Conservation (phyloP, 1,139 yeast species). For the Blastobotrys apis region DNA sequence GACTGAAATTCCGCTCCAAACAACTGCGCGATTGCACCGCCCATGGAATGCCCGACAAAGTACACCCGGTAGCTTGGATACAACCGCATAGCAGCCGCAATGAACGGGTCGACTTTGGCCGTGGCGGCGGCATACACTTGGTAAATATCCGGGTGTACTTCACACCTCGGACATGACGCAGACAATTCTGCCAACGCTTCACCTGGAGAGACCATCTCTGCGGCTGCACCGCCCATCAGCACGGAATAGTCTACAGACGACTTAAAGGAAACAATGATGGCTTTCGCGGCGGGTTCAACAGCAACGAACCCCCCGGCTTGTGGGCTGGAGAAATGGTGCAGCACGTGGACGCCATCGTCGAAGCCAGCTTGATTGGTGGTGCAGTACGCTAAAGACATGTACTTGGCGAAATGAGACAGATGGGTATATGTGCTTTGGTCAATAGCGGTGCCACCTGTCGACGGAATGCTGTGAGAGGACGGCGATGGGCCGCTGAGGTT, state of each 20-base stretch:
- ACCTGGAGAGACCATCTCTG: too few relatives aligned
- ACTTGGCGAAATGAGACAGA: not conserved
- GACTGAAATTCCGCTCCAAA: slow-evolving; percentile 2
- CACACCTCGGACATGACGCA: not conserved
- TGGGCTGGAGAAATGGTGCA: too few relatives aligned
- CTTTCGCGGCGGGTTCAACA: not conserved
- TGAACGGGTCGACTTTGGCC: not conserved
- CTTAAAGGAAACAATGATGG: not conserved
- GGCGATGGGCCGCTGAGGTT: not conserved
- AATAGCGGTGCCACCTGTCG: too few relatives aligned
- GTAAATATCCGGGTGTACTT: slow-evolving; percentile 6
- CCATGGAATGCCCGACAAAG: slow-evolving; percentile 10
- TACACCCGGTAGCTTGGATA: not conserved
- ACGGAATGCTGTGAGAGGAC: too few relatives aligned
- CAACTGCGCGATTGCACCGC: slow-evolving; percentile 10
- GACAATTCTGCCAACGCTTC: not conserved
- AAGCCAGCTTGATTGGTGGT: slow-evolving; percentile 1
- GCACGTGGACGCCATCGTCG: too few relatives aligned
- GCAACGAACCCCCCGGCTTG: too few relatives aligned
- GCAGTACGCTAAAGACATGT: slow-evolving; percentile 8
- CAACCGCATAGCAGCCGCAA: not conserved
- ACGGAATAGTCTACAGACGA: too few relatives aligned
- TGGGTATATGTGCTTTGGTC: slow-evolving; percentile 1
- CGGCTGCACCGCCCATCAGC: too few relatives aligned
- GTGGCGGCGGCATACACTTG: not conserved